phyloP scores from a whole-genome alignment of 2,329 filamentous ascomycete species.

The Sclerotinia borealis region DNA sequence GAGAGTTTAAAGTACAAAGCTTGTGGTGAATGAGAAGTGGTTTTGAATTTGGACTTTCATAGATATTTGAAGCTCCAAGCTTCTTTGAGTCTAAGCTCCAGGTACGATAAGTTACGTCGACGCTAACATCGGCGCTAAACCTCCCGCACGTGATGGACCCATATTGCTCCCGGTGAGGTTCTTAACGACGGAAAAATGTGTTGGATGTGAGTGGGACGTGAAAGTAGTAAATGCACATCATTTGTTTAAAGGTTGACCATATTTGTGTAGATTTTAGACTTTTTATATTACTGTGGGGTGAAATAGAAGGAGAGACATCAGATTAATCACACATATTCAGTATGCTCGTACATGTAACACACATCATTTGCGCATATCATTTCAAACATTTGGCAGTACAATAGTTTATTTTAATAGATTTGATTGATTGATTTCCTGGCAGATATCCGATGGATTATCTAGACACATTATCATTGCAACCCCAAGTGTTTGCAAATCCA shows the following conservation, averaged over 20 bases:
- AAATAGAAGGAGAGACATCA: not conserved
- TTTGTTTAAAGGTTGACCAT: not conserved
- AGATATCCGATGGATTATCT: slow-evolving; percentile 2
- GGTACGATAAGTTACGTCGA: not conserved
- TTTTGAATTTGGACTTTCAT: slow-evolving; percentile 7
- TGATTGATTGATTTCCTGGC: slow-evolving; percentile 4
- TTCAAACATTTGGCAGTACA: not conserved
- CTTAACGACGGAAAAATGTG: not conserved
- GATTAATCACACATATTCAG: not conserved
- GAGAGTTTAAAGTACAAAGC: not conserved
- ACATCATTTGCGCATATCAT: not conserved
- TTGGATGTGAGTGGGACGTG: not conserved
- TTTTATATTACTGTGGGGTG: not conserved
- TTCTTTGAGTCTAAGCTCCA: slow-evolving; percentile 8
- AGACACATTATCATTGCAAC: slow-evolving; percentile 7
- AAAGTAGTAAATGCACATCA: not conserved
- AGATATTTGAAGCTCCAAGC: not conserved
- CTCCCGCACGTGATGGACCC: slow-evolving; percentile 4
- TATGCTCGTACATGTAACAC: too few species aligned
- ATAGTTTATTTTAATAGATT: not conserved
- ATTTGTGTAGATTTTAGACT: not conserved
- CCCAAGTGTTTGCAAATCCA: not conserved
- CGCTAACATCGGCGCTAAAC: slow-evolving; percentile 8
- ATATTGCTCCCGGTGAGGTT: not conserved
- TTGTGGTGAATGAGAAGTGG: not conserved